phyloP scores from a whole-genome alignment of 2,329 filamentous ascomycete species.

The Fusarium burgessii region DNA sequence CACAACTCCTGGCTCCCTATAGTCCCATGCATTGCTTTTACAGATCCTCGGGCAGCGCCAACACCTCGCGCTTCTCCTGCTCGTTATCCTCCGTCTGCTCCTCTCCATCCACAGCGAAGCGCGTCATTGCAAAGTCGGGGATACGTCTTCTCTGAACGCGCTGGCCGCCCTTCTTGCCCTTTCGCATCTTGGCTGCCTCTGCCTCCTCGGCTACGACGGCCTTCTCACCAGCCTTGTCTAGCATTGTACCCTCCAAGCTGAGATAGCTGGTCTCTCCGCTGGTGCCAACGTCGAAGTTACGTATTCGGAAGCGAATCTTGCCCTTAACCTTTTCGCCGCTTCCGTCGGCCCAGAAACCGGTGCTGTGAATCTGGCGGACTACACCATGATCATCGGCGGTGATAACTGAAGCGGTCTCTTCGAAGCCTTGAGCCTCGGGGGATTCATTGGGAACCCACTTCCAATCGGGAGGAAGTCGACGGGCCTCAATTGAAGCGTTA shows the following conservation, averaged over 20 bases:
- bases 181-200: slow-evolving; percentile 54
- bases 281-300: slow-evolving; percentile 84
- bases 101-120: slow-evolving; percentile 61
- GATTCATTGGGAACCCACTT: slow-evolving; percentile 75
- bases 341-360: slow-evolving; percentile 81
- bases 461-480: slow-evolving; percentile 82
- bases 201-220: slow-evolving; percentile 61
- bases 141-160: slow-evolving; percentile 52
- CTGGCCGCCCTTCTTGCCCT: slow-evolving; percentile 51
- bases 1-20: slow-evolving; percentile 47
- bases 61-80: slow-evolving; percentile 40
- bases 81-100: slow-evolving; percentile 49
- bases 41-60: slow-evolving; percentile 43
- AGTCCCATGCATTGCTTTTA: slow-evolving; percentile 38
- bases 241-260: slow-evolving; percentile 89
- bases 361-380: slow-evolving; percentile 64
- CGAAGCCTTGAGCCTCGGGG: slow-evolving; percentile 55
- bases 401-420: slow-evolving; percentile 56
- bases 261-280: slow-evolving; percentile 83
- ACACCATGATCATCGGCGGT: slow-evolving; percentile 65
- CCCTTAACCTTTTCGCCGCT: slow-evolving; percentile 77
- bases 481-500: slow-evolving; percentile 86
- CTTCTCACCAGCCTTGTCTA: slow-evolving; percentile 75
- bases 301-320: slow-evolving; percentile 80
- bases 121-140: slow-evolving; percentile 69